phyloP scores from a whole-genome alignment of 73 alveolate species.

The Tetrahymena malaccensis region DNA sequence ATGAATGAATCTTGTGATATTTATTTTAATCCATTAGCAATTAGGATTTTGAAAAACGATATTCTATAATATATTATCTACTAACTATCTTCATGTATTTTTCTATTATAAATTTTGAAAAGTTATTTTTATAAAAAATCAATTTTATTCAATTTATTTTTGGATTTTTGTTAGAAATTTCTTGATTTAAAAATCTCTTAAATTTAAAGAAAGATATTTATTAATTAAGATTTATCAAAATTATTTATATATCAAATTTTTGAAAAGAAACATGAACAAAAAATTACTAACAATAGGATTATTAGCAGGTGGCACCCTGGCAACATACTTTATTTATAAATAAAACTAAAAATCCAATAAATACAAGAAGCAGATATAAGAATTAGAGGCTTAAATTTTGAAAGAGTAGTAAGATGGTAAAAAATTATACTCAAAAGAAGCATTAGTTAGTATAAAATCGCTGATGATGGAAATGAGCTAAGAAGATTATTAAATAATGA shows the following conservation, averaged over 20 bases:
- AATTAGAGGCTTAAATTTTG: neutral
- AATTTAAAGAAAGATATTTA: too few species aligned
- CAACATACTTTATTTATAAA: neutral
- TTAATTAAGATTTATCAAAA: too few species aligned
- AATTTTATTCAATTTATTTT: too few species aligned
- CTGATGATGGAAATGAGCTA: neutral
- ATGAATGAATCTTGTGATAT: neutral
- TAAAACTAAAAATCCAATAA: neutral
- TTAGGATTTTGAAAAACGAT: too few species aligned
- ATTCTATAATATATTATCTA: too few species aligned
- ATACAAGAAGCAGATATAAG: too few species aligned
- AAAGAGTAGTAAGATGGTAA: neutral
- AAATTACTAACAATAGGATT: neutral
- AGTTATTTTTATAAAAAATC: too few species aligned
- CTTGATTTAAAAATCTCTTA: too few species aligned
- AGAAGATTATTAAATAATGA: neutral
- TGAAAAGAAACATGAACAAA: neutral
- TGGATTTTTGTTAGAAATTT: too few species aligned
- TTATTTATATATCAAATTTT: too few species aligned
- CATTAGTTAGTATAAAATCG: neutral
- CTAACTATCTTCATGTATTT: too few species aligned
- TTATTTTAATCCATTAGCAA: neutral
- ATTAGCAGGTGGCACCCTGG: neutral
- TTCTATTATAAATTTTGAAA: too few species aligned
- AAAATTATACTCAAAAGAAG: neutral